Percentiles rank a stretch among this genome's conserved stretches.
Evolutionary conservation across 345 rosid genomes (phyloP).

Genomic region (Citrus mangshanensis): DNA sequence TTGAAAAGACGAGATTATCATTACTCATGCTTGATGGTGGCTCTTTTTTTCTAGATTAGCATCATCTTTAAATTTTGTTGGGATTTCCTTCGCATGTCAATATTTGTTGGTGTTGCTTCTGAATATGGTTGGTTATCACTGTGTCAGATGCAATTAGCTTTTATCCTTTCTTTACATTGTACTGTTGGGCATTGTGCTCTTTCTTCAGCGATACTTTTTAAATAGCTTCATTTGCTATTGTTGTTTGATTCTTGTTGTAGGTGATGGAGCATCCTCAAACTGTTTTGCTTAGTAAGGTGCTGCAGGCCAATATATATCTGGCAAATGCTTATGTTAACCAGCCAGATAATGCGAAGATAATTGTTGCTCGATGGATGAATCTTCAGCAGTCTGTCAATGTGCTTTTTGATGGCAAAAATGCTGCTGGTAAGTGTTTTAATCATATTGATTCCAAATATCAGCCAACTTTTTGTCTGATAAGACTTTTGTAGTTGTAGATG

Average conservation of each 20-base stretch:
- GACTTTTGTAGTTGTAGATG: not conserved
- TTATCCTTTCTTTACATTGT: not conserved
- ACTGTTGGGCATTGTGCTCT: not conserved
- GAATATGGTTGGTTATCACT: not conserved
- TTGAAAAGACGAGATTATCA: not conserved
- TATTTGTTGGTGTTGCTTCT: not conserved
- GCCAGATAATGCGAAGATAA: slow-evolving; percentile 30
- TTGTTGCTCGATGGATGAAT: slow-evolving; percentile 65
- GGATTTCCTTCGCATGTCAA: not conserved
- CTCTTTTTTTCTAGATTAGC: not conserved
- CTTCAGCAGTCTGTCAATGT: slow-evolving; percentile 84
- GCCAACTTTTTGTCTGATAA: not conserved
- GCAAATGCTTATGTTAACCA: slow-evolving; percentile 57
- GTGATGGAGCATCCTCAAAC: slow-evolving; percentile 96
- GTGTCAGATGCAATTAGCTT: not conserved
- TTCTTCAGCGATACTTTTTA: not conserved
- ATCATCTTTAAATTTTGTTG: not conserved
- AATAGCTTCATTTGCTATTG: slow-evolving; percentile 6
- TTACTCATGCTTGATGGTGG: not conserved
- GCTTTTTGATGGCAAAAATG: slow-evolving; percentile 79
- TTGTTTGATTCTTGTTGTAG: slow-evolving; percentile 30
- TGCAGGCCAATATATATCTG: slow-evolving; percentile 58
- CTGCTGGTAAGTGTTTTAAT: slow-evolving; percentile 44
- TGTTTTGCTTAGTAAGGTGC: slow-evolving; percentile 63
- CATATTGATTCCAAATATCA: not conserved